Evolutionary conservation across 805 yeast species (phyloP).

Genomic region (Candida takata): DNA sequence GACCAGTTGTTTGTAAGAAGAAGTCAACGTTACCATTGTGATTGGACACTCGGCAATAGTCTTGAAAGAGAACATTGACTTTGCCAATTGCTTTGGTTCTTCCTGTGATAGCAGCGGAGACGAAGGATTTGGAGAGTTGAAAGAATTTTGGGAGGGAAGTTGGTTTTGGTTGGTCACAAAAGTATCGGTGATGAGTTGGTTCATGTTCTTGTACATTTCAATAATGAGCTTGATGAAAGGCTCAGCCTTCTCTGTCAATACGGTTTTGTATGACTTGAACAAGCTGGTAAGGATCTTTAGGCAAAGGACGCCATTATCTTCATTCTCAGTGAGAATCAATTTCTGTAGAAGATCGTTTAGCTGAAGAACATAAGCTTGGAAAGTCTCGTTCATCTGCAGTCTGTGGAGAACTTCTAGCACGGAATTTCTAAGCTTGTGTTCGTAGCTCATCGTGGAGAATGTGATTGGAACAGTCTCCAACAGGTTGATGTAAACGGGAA

Average conservation of each 20-base stretch:
- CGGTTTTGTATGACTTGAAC: constrained; percentile 75
- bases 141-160: constrained; percentile 10
- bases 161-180: constrained; percentile 36
- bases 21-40: constrained; percentile 86
- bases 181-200: constrained; percentile 61
- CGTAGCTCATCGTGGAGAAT: constrained; percentile 56
- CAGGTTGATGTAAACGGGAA: constrained; percentile 63
- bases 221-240: constrained; percentile 73
- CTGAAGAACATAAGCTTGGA: constrained; percentile 59
- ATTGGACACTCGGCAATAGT: constrained; percentile 95
- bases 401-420: constrained; percentile 76
- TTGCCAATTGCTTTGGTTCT: constrained; percentile 46
- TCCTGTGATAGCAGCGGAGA: constrained; percentile 35
- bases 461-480: constrained; percentile 68
- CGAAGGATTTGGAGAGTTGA: constrained; percentile 29
- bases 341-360: constrained; percentile 54
- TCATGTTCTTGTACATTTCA: constrained; percentile 73
- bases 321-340: constrained; percentile 72
- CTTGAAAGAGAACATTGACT: constrained; percentile 78
- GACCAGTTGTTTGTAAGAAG: constrained; percentile 75
- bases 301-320: constrained; percentile 89
- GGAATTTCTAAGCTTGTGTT: constrained; percentile 70
- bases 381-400: constrained; percentile 73
- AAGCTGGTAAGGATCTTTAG: constrained; percentile 81
- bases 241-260: constrained; percentile 62